Base-by-base conservation (phyloP, 345 rosid species). In the Kandelia obovata region DNA sequence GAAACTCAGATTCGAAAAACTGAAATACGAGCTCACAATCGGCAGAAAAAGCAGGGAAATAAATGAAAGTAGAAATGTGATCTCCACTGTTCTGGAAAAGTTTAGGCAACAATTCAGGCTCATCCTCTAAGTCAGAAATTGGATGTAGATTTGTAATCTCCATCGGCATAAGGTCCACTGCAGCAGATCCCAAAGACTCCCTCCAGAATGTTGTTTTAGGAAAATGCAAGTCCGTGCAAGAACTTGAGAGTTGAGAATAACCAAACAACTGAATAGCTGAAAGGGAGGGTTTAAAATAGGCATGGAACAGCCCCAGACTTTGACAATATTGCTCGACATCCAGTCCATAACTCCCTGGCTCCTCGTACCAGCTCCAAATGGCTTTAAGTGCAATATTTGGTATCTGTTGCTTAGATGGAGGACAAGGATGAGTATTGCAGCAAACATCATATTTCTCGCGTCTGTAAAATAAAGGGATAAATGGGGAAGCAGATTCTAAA, bases 261-360 rank as follows among this genome's bases (percentile, higher is more conserved):
- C 58, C 62, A 71, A 71, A 67, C 59, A 74, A 71, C 52, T 74
- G 78, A 70, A 78, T 26, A 35, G 76, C 81, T 58, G 81, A 78
- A 19, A 78, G 78, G 32, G 34, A 70, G 64, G 81, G 81, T 67
- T 70, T 69, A 62, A 78, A 70, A 74, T 74, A 57, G 58, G 81
- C 81, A 28, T 75, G 63, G 61, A 71, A 74, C 9, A 68, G 58
- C 16, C 30, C 51, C 8, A 20, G 34, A 4, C 60, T 31, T 47
- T 15, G 70, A 59, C 26, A 72, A 70, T 58, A 47, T 52, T 66
- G 63, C 70, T 55, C 67, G 64, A 78, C 64, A 51, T 78, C 60
- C 64, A 78, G 65, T 47, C 81, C 73, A 66, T 61, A 74, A 63
- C 67, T 74, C 43, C 75, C 75, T 47, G 76, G 78, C 46, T 67